Base-by-base conservation (phyloP, 495 filamentous ascomycete genomes). In the Lasiosphaeris hirsuta region DNA sequence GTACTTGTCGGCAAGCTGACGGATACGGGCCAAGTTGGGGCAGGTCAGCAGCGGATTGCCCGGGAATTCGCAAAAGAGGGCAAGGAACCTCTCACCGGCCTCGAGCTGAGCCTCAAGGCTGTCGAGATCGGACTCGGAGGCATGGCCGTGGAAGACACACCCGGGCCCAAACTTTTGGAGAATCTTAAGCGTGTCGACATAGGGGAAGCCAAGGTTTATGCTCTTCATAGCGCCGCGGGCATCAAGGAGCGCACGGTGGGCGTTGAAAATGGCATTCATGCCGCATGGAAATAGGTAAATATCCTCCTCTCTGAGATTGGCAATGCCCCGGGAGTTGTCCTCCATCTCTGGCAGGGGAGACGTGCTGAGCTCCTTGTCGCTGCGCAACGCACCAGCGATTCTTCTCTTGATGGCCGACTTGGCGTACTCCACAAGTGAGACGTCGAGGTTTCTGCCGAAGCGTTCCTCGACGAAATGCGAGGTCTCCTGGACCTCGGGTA, bases 111-210 rank as follows among this genome's bases (percentile, higher is more conserved):
- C 60, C 71, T 97, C 90, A 3, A 98, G 77, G 60, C 95, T 89
- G 68, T 97, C 90, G 1, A 98, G 78, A 51, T 98, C 94, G 57
- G 84, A 82, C 11, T 83, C 76, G 18, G 86, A 88, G 7, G 90
- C 92, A 62, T 89, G 82, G 19, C 95, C 94, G 72, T 95, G 97
- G 64, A 98, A 97, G 34, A 88, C 68, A 64, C 87, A 90, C 6
- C 95, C 93, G 0, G 93, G 90, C 0, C 93, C 93, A 75, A 94
- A 98, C 70, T 96, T 97, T 64, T 97, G 72, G 17, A 97, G 78
- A 19, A 96, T 89, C 68, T 98, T 98, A 36, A 98, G 81, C 0
- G 95, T 97, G 71, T 97, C 95, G 42, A 96, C 88, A 61, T 98
- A 98, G 3, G 94, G 92, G 61, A 97, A 98, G 5, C 88, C 90